A percentile compares a stretch with the other conserved stretches of the same genome.
Evolutionary conservation across 2,329 filamentous ascomycete species (phyloP).

Genomic region (Hirsutella thompsonii): DNA sequence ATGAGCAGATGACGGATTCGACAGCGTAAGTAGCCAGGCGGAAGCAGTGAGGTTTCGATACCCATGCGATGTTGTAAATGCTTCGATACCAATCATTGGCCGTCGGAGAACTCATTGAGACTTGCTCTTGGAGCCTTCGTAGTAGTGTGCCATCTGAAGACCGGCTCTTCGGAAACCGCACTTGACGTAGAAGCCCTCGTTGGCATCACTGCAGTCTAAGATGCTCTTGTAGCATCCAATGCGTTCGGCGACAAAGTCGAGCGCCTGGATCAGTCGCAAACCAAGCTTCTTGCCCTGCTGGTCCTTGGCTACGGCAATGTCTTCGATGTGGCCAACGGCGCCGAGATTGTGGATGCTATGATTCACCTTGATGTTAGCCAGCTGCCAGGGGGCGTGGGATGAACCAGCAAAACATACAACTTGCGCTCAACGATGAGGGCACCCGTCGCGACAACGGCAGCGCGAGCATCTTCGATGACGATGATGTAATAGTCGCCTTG

Average conservation of each 20-base stretch:
- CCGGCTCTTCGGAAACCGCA: conserved; percentile 89
- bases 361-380: not conserved
- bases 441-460: conserved; percentile 75
- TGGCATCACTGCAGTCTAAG: conserved; percentile 88
- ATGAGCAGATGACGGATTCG: too few species aligned
- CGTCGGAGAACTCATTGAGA: conserved; percentile 9
- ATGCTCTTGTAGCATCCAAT: conserved; percentile 97
- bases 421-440: conserved; percentile 88
- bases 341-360: conserved; percentile 65
- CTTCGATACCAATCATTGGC: not conserved
- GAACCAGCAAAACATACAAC: conserved; percentile 64
- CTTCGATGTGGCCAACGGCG: conserved; percentile 88
- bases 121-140: conserved; percentile 46
- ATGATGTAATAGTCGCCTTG: conserved; percentile 76
- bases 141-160: conserved; percentile 95
- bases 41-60: too few species aligned
- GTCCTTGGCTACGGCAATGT: conserved; percentile 88
- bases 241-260: conserved; percentile 77
- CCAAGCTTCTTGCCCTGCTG: conserved; percentile 97
- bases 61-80: not conserved
- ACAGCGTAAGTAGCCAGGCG: too few species aligned
- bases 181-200: conserved; percentile 97
- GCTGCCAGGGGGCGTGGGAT: not conserved
- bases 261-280: conserved; percentile 80
- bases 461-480: conserved; percentile 61